Base-by-base conservation (phyloP, 2,329 filamentous ascomycete species). In the Apiospora arundinis region DNA sequence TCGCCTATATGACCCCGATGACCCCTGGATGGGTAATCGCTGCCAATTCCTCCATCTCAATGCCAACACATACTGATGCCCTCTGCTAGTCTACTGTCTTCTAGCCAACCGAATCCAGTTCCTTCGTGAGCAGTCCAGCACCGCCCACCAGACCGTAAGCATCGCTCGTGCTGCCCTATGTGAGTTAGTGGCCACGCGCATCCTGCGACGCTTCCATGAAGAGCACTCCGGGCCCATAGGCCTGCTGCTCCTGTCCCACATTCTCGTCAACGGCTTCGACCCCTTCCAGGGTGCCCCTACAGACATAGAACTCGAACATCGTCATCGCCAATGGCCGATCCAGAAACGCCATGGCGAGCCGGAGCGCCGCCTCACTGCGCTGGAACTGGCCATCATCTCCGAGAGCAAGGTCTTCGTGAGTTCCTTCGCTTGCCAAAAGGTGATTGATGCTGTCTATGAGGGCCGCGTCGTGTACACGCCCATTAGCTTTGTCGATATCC, bases 21-120 rank as follows among this genome's bases (percentile, higher is more conserved):
- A 93, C 80, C 86, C 91, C 45, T 92, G 90, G 0, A 85, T 91
- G 69, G 85, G 88, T 89, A 80, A 71, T 73, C 73, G 69, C 46
- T 12, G n/a, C 46, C 16, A 11, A 5, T 21, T 14, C 37, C 37
- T 42, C 21, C 11, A 7, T 23, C 14, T 14, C 9, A 21, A 11
- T 8, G 5, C 32, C 46, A 37, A 25, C 45, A 40, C 7, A 25
- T 11, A 23, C 37, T 69, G 45, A 56, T 42, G n/a, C 28, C 32
- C 46, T 8, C 42, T 56, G 45, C 67, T 75, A 89, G 90, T 93
- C 0, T 93, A 93, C 78, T 93, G 91, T 78, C 83, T 94, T 28
- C 85, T 94, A 37, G 91, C 92, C 71, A 93, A 94, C 75, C 86
- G 91, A 18, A 87, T 91, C 70, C 90, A 93, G 73, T 93, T 93